Percentiles rank a stretch among this genome's conserved stretches.
These are phyloP conservation scores for Perkinsus marinus DNA, from an alignment of 169 alveolate species.

Conservation along the genomic window DNA sequence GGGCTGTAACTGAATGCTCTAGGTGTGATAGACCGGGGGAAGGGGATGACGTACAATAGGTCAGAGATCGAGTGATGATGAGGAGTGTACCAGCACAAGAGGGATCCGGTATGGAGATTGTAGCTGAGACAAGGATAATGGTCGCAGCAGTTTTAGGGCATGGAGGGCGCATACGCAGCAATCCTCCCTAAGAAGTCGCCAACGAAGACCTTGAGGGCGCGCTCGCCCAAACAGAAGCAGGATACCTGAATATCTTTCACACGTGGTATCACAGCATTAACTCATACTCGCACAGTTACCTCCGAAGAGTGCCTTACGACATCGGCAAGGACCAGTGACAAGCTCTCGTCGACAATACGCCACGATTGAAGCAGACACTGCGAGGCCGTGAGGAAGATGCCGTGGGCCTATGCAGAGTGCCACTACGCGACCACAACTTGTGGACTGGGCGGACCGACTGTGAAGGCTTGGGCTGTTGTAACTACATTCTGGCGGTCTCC, in stretches of 20 bases:
- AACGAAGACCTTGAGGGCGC: neutral
- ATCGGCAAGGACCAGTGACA: neutral
- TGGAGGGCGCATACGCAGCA: neutral
- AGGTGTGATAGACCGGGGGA: too few relatives aligned
- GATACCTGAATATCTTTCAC: neutral
- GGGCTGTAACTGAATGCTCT: neutral
- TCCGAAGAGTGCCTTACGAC: neutral
- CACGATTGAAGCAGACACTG: neutral
- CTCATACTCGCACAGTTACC: neutral
- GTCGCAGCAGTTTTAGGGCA: neutral
- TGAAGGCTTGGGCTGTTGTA: too few relatives aligned
- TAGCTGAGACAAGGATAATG: neutral
- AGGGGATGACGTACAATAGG: neutral
- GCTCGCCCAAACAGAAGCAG: neutral
- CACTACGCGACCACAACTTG: too few relatives aligned
- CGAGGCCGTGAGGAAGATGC: neutral
- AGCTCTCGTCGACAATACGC: neutral
- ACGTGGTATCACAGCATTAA: too few relatives aligned
- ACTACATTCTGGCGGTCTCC: too few relatives aligned
- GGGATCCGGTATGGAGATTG: neutral
- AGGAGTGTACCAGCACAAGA: neutral
- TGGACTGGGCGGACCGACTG: too few relatives aligned
- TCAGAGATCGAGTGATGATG: neutral
- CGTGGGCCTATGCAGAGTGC: neutral
- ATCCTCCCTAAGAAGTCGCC: neutral